Percentiles rank a stretch among this genome's conserved stretches.
These are phyloP conservation scores for Leishmania major DNA, from an alignment of 208 protist genomes.

Conservation along the genomic window DNA sequence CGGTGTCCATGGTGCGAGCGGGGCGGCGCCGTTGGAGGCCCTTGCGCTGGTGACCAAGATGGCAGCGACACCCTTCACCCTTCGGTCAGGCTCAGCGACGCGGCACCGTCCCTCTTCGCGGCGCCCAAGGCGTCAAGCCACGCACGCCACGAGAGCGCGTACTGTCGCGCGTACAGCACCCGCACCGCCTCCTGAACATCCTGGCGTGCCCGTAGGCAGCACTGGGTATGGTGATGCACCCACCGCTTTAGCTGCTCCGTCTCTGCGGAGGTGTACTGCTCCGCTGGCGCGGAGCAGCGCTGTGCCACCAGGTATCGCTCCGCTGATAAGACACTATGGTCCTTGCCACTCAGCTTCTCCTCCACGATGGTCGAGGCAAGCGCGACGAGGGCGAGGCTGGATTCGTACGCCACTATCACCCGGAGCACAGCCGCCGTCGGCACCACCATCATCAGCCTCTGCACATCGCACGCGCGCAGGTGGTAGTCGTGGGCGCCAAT, in stretches of 20 bases:
- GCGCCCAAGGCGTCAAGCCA: slow-evolving; percentile 33
- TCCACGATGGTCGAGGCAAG: slow-evolving; percentile 66
- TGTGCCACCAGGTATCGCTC: slow-evolving; percentile 30
- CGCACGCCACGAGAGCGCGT: slow-evolving; percentile 67
- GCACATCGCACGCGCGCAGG: slow-evolving; percentile 66
- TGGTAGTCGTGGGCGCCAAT: slow-evolving; percentile 80
- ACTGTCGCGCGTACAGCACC: slow-evolving; percentile 69
- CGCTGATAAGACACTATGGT: slow-evolving; percentile 22
- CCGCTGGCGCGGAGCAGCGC: slow-evolving; percentile 29
- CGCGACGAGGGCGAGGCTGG: slow-evolving; percentile 41
- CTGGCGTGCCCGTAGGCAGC: slow-evolving; percentile 47
- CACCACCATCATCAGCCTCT: slow-evolving; percentile 61
- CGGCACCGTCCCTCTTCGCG: neutral
- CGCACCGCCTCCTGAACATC: slow-evolving; percentile 50
- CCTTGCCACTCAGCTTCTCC: slow-evolving; percentile 62
- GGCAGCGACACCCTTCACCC: neutral
- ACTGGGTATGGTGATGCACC: slow-evolving; percentile 41
- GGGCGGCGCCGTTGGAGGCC: neutral
- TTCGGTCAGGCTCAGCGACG: neutral
- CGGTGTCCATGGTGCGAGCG: neutral
- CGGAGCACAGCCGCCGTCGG: slow-evolving; percentile 57
- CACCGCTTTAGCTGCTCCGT: slow-evolving; percentile 29
- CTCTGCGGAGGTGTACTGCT: slow-evolving; percentile 68
- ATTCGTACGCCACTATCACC: slow-evolving; percentile 51
- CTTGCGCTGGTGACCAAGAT: neutral